Conservation (phyloP, 129 eudicot genomes). For the Helichrysum umbraculigerum region DNA sequence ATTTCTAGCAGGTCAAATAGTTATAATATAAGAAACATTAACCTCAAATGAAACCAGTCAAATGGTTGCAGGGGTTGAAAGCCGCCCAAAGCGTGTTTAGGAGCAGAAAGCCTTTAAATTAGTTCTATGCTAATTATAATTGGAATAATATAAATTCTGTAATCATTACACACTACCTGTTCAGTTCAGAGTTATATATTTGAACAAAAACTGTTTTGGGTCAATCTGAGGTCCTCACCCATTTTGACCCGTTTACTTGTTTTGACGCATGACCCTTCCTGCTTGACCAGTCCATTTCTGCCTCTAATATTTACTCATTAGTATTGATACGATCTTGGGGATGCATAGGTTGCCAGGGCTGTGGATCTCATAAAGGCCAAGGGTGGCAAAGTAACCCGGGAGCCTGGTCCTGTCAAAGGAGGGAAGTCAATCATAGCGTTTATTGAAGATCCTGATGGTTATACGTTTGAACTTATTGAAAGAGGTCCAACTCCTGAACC, state of each 20-base stretch:
- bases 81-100: not conserved
- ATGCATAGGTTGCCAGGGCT: slow-evolving; percentile 64
- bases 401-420: slow-evolving; percentile 94
- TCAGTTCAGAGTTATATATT: not conserved
- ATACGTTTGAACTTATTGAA: slow-evolving; percentile 88
- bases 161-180: not conserved
- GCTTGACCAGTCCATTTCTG: not conserved
- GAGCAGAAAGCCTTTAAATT: not conserved
- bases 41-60: not conserved
- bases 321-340: not conserved
- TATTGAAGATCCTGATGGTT: slow-evolving; percentile 96
- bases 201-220: not conserved
- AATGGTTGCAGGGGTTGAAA: not conserved
- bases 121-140: no score
- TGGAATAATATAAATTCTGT: not conserved
- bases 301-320: not conserved
- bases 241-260: not conserved
- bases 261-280: not conserved
- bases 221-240: not conserved
- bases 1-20: not conserved
- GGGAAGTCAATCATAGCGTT: slow-evolving; percentile 89
- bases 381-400: slow-evolving; percentile 91
- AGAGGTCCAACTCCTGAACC: slow-evolving; percentile 97
- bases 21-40: no score
- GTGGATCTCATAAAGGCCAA: slow-evolving; percentile 89